Base-by-base conservation (phyloP, 192 early-diverging fungal genomes). In the Dissophora globulifera region DNA sequence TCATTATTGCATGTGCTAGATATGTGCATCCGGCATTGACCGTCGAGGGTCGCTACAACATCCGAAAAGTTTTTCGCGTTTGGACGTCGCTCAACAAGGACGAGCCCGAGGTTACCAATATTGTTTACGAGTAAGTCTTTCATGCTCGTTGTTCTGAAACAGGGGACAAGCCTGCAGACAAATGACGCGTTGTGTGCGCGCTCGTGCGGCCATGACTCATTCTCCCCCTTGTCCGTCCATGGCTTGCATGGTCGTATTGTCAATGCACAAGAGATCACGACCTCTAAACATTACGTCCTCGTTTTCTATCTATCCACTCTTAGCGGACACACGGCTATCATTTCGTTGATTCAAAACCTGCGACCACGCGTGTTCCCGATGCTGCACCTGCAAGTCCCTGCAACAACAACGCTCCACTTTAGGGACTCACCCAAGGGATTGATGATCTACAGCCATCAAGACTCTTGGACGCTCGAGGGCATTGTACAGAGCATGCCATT, bases 381-480 rank as follows among this genome's bases (percentile, higher is more conserved):
- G 38, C 29, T 85, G 19, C 55, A 79, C 17, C 45, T 87, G 29
- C 60, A 82, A 32, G 81, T 87, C 5, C 86, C 84, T 25, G 79
- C 82, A n/a, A 81, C 83, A 19, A 82, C 79, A 0, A 84, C 83
- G 7, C 59, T 87, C n/a, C 59, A 67, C 43, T 85, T 87, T 58
- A 59, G 57, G n/a, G 81, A 84, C 58, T 78, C 79, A 12, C 72
- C 80, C 13, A 56, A 62, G 50, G 84, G 82, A 22, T 56, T 74
- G 7, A 83, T 84, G 64, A 84, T 87, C 31, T 82, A 81, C 31
- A 71, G 78, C 45, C 84, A 87, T 42, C 84, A 87, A 53, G 86
- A 87, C 41, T 85, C 79, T 9, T 87, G 86, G 86, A 83, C 84
- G 4, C 53, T 87, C n/a, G 86, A 84, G 59, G 86, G 84, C 10